phyloP scores from a whole-genome alignment of 2,329 filamentous ascomycete species.

The Plenodomus lindquistii region DNA sequence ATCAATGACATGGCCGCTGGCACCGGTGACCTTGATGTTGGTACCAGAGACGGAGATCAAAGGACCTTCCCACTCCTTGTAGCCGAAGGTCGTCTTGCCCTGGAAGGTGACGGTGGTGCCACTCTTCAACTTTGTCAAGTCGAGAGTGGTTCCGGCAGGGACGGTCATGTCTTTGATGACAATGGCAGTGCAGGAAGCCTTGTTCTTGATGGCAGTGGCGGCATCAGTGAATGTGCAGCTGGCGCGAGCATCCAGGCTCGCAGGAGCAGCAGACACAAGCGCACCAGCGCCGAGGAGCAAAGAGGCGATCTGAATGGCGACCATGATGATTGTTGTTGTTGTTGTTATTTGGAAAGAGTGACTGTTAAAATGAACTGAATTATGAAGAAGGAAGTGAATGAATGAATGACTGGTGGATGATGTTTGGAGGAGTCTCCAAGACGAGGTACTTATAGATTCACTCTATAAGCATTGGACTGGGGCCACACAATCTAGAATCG shows the following conservation, averaged over 20 bases:
- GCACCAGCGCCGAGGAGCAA: slow-evolving; percentile 33
- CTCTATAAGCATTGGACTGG: neutral
- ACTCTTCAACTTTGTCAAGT: slow-evolving; percentile 57
- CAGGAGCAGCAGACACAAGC: slow-evolving; percentile 35
- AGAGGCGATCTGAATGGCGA: slow-evolving; percentile 24
- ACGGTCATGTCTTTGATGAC: slow-evolving; percentile 58
- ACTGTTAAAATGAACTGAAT: neutral
- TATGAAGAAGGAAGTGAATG: slow-evolving; percentile 1
- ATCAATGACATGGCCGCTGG: slow-evolving; percentile 59
- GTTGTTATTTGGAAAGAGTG: slow-evolving; percentile 6
- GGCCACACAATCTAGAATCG: neutral
- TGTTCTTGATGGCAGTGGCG: slow-evolving; percentile 53
- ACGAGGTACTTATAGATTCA: slow-evolving; percentile 19
- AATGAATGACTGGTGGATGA: slow-evolving; percentile 10
- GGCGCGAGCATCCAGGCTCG: slow-evolving; percentile 34
- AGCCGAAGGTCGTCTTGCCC: slow-evolving; percentile 69
- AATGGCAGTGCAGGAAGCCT: slow-evolving; percentile 59
- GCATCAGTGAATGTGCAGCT: slow-evolving; percentile 61
- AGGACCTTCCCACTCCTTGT: slow-evolving; percentile 67
- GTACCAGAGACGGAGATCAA: slow-evolving; percentile 64
- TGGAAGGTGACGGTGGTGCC: slow-evolving; percentile 64
- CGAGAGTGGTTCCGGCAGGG: slow-evolving; percentile 62
- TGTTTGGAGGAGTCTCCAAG: slow-evolving; percentile 1
- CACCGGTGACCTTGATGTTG: slow-evolving; percentile 63
- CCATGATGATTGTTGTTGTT: slow-evolving; percentile 21